Conservation (phyloP, 176 grass and related monocot species). For the Triticum urartu region DNA sequence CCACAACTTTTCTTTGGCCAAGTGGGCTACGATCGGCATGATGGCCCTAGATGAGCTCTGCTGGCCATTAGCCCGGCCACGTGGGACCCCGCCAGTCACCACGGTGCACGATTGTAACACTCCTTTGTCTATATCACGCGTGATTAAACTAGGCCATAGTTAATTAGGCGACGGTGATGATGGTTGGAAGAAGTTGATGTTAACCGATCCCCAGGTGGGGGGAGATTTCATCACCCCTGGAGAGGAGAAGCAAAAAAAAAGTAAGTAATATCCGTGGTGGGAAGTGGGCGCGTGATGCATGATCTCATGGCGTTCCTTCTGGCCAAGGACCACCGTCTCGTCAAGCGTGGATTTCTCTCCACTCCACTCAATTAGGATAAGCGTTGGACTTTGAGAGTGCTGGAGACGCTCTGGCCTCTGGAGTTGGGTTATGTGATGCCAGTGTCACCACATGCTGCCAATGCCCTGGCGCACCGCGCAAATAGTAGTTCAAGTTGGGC, state of each 20-base stretch:
- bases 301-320: slow-evolving; percentile 26
- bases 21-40: slow-evolving; percentile 12
- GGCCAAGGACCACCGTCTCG: not conserved
- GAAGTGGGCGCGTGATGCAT: not conserved
- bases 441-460: not conserved
- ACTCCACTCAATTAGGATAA: not conserved
- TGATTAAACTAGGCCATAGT: not conserved
- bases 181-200: not conserved
- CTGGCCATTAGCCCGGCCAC: slow-evolving; percentile 4
- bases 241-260: not conserved
- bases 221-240: not conserved
- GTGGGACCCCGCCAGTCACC: not conserved
- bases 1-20: not conserved
- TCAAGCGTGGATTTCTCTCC: slow-evolving; percentile 10
- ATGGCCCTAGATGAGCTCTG: slow-evolving; percentile 22
- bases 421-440: not conserved
- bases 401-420: not conserved
- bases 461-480: not conserved
- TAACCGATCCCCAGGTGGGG: not conserved
- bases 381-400: not conserved
- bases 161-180: not conserved
- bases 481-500: not conserved
- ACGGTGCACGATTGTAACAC: not conserved
- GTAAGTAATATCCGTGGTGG: too few species aligned
- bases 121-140: not conserved